Evolutionary conservation across 495 filamentous ascomycete species (phyloP).

Genomic region (Lasiosphaeria ovina): DNA sequence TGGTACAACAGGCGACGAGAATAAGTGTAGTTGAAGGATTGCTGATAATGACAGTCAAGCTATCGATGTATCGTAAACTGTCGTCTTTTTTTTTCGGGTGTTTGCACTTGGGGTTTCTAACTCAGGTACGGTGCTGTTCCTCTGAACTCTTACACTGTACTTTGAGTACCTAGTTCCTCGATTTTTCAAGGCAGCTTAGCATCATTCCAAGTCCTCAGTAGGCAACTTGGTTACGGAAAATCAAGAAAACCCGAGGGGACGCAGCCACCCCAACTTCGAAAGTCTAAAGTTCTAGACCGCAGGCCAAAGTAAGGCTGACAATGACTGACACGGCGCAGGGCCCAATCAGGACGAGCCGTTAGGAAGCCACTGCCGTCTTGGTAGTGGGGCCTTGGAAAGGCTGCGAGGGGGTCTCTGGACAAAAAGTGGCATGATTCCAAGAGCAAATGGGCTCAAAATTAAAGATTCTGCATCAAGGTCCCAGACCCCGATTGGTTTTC

Average conservation of each 20-base stretch:
- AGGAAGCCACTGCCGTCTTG: slow-evolving; percentile 35
- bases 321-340: slow-evolving; percentile 9
- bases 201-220: no score
- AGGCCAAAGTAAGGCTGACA: slow-evolving; percentile 26
- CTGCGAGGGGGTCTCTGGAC: slow-evolving; percentile 3
- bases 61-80: no score
- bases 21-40: no score
- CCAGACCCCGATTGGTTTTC: slow-evolving; percentile 28
- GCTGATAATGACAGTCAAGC: no score
- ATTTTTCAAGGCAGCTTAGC: no score
- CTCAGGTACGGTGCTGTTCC: no score
- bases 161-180: no score
- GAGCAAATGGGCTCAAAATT: slow-evolving; percentile 32
- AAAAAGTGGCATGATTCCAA: slow-evolving; percentile 39
- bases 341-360: slow-evolving; percentile 18
- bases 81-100: no score
- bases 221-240: not conserved
- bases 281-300: slow-evolving; percentile 20
- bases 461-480: slow-evolving; percentile 29
- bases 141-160: no score
- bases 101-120: no score
- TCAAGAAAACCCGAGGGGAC: not conserved
- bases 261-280: not conserved
- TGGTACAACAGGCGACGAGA: no score
- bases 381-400: slow-evolving; percentile 16